Conservation (phyloP, 2,329 filamentous ascomycete species). For the Chrysoporthe deuterocubensis region DNA sequence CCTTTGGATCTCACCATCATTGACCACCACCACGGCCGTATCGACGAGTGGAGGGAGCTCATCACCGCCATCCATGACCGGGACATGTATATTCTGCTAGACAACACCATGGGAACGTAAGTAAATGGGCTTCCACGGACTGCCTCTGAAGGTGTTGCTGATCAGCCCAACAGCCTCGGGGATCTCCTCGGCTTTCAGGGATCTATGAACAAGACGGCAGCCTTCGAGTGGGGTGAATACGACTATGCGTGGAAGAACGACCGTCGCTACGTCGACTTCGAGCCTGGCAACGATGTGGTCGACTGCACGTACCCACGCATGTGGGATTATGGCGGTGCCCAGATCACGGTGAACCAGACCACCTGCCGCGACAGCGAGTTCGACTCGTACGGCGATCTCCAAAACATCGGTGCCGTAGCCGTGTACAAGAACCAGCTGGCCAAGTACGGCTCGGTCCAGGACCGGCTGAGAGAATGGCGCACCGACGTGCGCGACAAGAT, state of each 20-base stretch:
- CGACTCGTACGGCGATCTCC: constrained; percentile 65
- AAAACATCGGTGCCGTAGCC: constrained; percentile 58
- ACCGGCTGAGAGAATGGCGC: constrained; percentile 67
- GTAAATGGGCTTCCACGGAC: constrained; percentile 65
- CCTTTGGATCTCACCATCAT: constrained; percentile 64
- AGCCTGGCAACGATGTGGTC: constrained; percentile 56
- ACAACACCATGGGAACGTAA: constrained; percentile 67
- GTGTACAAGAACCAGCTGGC: constrained; percentile 67
- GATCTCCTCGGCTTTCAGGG: constrained; percentile 67
- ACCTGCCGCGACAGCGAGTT: constrained; percentile 66
- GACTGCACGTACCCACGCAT: constrained; percentile 63
- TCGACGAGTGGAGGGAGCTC: constrained; percentile 59
- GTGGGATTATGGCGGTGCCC: constrained; percentile 61
- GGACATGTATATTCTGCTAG: constrained; percentile 70
- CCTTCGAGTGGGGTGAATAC: constrained; percentile 60
- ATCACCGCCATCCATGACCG: constrained; percentile 62
- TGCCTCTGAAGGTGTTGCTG: constrained; percentile 57
- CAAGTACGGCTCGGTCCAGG: constrained; percentile 70
- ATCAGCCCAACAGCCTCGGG: constrained; percentile 44
- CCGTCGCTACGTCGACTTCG: constrained; percentile 62
- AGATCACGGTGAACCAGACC: constrained; percentile 49
- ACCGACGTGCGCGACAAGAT: constrained; percentile 61
- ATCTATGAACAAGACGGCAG: constrained; percentile 61
- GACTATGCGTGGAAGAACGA: constrained; percentile 59
- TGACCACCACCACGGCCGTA: constrained; percentile 65